These are phyloP conservation scores for Pinus albicaulis DNA, from an alignment of 75 land plant genomes.

Conservation along the genomic window DNA sequence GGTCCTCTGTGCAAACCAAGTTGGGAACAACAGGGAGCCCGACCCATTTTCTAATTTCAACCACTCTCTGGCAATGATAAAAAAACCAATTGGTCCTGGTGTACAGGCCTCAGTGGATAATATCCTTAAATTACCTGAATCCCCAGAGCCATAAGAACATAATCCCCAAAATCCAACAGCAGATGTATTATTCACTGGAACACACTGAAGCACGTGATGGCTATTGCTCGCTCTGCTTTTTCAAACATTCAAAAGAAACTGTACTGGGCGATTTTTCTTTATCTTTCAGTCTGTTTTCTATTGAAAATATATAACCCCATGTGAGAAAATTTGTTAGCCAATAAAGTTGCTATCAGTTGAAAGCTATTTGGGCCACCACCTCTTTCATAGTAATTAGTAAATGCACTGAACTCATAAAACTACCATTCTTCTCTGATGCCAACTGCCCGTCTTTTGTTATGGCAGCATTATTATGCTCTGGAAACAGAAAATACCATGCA, in stretches of 20 bases:
- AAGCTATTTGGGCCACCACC: neutral
- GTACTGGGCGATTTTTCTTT: neutral
- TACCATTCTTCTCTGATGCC: neutral
- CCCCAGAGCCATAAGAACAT: too few relatives aligned
- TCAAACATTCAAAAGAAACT: neutral
- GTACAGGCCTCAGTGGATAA: too few relatives aligned
- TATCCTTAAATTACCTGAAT: too few relatives aligned
- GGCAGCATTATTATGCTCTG: too few relatives aligned
- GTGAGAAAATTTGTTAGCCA: neutral
- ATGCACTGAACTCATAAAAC: too few relatives aligned
- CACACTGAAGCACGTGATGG: neutral
- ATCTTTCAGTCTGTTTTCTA: neutral
- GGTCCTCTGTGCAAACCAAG: conserved; percentile 28
- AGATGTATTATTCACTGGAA: neutral
- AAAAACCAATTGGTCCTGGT: too few relatives aligned
- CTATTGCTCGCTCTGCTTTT: neutral
- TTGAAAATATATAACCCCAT: neutral
- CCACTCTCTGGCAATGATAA: too few relatives aligned
- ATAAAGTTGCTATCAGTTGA: neutral
- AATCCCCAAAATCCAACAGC: neutral
- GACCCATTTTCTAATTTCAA: conserved; percentile 12
- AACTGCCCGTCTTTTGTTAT: neutral
- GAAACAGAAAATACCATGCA: too few relatives aligned
- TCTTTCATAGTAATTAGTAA: too few relatives aligned
- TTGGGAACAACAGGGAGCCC: conserved; percentile 15